Evolutionary conservation across 768 basidiomycete species (phyloP), one percentile per base, ranked within the genome.

Genomic region (Dioszegia aurantiaca): DNA sequence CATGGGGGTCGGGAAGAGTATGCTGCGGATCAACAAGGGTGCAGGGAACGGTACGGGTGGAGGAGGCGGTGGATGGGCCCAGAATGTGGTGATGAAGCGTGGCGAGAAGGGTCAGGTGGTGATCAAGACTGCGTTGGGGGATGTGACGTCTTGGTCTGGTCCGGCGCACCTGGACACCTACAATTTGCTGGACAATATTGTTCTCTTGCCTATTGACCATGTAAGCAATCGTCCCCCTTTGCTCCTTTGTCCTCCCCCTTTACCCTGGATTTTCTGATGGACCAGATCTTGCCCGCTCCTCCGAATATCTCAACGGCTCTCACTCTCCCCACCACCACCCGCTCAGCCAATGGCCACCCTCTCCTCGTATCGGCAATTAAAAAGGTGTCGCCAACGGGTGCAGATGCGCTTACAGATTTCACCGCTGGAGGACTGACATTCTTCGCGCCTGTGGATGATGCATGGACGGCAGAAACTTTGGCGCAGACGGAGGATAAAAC

Each of bases 361-460:
- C 48, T 60, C 3, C 55, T 64, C 19, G 23, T 47, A 6, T 40
- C 58, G 1, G 64, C 61, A 0, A 47, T 73, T 30, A 19, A 19
- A 3, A 51, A 56, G 0, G 51, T 62, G 14, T 58, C 61, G 21
- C 5, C 44, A 12, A 31, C 45, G n/a, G 57, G 57, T 27, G 59
- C 44, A 23, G 42, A 58, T 12, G 48, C 56, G 2, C 45, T 73
- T 3, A 59, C 66, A 24, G 58, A 47, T 19, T 45, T 70, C 1
- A 67, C 66, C 17, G 14, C 19, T 17, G 47, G 45, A 1, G 71
- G 71, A 5, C 65, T 73, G 58, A 73, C 71, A 17, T 62, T 73
- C 28, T 73, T 73, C 41, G 71, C 67, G 11, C 64, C 69, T 0
- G 54, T 70, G n/a, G 69, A 73, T 52, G 58, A 59, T 17, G 71